Base-by-base conservation (phyloP, 2,329 filamentous ascomycete species). In the Neobulgaria alba region DNA sequence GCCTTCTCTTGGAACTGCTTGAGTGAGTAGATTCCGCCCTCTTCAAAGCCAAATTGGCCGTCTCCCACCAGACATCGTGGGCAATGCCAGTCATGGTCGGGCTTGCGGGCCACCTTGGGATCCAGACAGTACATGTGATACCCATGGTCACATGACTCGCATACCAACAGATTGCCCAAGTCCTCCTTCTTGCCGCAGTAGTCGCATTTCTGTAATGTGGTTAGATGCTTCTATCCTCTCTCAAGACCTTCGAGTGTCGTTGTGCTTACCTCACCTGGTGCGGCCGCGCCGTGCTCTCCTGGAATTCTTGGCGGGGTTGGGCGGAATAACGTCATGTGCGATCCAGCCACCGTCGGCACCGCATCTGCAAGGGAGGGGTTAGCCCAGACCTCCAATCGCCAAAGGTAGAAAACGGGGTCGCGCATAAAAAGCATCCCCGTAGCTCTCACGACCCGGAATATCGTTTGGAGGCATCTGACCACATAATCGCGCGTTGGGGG, bases 1-100 rank as follows among this genome's bases (percentile, higher is more conserved):
- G 92, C 92, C 61, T 90, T 95, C 59, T 95, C 86, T 61, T 98
- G 92, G 60, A 98, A 98, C 55, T 94, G 85, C 56, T 85, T 88
- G 18, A 98, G 69, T 0, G 92, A 98, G 63, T 98, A 98, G 16
- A 95, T 75, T 3, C 89, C 89, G 17, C 92, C 92, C 61, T 98
- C 92, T 58, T 96, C 90, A 47, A 98, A 98, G 0, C 92, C 92
- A 56, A 95, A 98, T 51, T 96, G 88, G 29, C 90, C 89, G 42
- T 94, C 94, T 34, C 92, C 92, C 17, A 98, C 92, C 18, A 98
- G 75, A 60, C 92, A 98, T 56, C 88, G 79, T 0, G 92, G 84
- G 53, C 92, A 98, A 59, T 96, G 90, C 92, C 92, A 98, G 57
- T 96, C 92, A 39, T 79, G 73, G 17, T 92, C 84, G 0, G 88